Conservation (phyloP, 352 stramenopile species). For the Phytophthora chlamydospora region DNA sequence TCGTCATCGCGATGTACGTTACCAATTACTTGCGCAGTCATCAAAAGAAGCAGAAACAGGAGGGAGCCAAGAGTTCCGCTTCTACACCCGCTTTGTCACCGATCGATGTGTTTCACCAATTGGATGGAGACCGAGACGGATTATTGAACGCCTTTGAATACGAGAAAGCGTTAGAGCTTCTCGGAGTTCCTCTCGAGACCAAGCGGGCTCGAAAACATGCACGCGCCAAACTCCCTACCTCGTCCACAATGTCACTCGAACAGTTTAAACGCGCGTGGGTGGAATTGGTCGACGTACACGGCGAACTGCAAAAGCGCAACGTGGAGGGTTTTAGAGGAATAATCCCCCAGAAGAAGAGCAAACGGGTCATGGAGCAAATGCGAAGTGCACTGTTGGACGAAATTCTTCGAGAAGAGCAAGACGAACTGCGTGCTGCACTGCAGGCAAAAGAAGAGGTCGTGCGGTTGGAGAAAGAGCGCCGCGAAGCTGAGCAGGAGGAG, state of each 20-base stretch:
- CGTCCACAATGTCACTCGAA: slow-evolving; percentile 44
- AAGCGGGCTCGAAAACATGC: slow-evolving; percentile 25
- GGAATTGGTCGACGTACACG: slow-evolving; percentile 50
- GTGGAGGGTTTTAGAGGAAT: slow-evolving; percentile 6
- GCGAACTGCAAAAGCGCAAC: slow-evolving; percentile 50
- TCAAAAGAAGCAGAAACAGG: slow-evolving; percentile 15
- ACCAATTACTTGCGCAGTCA: slow-evolving; percentile 64
- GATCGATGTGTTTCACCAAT: slow-evolving; percentile 63
- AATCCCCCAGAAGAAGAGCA: slow-evolving; percentile 17
- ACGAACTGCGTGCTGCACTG: slow-evolving; percentile 54
- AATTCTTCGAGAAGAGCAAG: slow-evolving; percentile 51
- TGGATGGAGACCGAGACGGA: slow-evolving; percentile 64
- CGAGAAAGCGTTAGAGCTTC: slow-evolving; percentile 60
- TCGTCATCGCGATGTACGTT: slow-evolving; percentile 77
- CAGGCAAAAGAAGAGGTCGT: slow-evolving; percentile 64
- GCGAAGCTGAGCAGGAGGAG: slow-evolving; percentile 53
- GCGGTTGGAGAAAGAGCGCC: slow-evolving; percentile 48
- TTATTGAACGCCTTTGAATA: slow-evolving; percentile 74
- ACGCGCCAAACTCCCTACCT: slow-evolving; percentile 42
- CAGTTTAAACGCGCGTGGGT: slow-evolving; percentile 68
- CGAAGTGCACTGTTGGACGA: slow-evolving; percentile 40
- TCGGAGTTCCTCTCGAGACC: slow-evolving; percentile 36
- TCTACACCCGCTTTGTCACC: slow-evolving; percentile 40
- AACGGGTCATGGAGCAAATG: slow-evolving; percentile 29
- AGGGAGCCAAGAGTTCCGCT: slow-evolving; percentile 2